phyloP scores from a whole-genome alignment of 2,329 filamentous ascomycete genomes.

The Blastomyces percursus region DNA sequence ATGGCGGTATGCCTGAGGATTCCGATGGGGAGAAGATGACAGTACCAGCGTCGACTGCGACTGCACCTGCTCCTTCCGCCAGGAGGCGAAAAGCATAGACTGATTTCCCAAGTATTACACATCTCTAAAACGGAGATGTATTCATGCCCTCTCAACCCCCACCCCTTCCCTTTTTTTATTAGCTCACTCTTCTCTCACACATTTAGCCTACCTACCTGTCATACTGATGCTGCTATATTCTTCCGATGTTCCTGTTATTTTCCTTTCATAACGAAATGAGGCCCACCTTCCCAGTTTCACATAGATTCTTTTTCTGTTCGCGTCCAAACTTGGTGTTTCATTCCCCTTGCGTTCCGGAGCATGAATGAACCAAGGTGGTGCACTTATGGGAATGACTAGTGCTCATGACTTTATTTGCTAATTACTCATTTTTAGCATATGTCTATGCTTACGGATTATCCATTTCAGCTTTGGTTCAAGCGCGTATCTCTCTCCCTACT shows the following conservation, averaged over 20 bases:
- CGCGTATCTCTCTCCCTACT: not conserved
- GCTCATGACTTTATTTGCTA: not conserved
- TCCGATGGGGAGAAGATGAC: not conserved
- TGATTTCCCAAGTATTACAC: not conserved
- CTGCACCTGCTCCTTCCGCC: not conserved
- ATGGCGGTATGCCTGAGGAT: slow-evolving; percentile 8
- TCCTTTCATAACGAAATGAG: not conserved
- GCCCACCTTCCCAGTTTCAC: not conserved
- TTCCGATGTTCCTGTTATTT: not conserved
- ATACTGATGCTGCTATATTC: not conserved
- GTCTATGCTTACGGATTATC: not conserved
- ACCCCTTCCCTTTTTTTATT: not conserved
- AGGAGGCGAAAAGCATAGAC: slow-evolving; percentile 5
- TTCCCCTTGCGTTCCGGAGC: not conserved
- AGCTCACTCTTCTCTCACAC: not conserved
- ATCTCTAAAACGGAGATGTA: not conserved
- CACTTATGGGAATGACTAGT: not conserved
- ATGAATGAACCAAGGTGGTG: not conserved
- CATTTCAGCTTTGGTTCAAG: not conserved
- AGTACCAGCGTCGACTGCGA: not conserved
- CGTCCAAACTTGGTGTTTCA: not conserved
- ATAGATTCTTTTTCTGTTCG: not conserved
- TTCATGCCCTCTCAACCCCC: too few relatives aligned
- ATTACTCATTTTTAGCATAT: not conserved
- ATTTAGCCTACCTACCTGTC: not conserved